Evolutionary conservation across 202 grass and related monocot species (phyloP), one percentile per base, ranked within the genome.

Genomic region (Sporobolus alterniflorus): DNA sequence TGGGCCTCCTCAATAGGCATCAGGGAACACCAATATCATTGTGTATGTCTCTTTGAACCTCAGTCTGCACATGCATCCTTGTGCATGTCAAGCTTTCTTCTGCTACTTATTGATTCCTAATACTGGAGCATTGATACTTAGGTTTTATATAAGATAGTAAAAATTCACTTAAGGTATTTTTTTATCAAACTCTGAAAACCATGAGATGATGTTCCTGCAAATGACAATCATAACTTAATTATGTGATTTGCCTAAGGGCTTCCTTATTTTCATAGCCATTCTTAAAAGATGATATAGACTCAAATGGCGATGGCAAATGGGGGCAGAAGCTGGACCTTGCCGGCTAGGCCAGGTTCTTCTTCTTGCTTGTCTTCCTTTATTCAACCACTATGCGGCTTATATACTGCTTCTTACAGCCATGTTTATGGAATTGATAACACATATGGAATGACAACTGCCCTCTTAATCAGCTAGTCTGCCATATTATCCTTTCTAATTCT

Each of bases 1-100:
- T 55, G 85, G 91, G 75, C 68, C 91, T 49, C 74, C 91, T 69
- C 93, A 98, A 71, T 88, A 99, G 86, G 76, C 91, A 89, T 65
- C 88, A 86, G 60, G 67, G 69, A 96, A 90, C 74, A 87, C 73
- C 73, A 92, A 88, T 69, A 89, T 92, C 73, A 96, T 89, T 49
- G 81, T 96, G 93, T 99, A 96, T 75, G 93, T 91, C 64, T 65
- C 60, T 75, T 64, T 77, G 71, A 79, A 83, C 28, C 33, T 63
- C 25, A 63, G 25, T 61, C 31, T 21, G 12, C 16, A 36, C 52
- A 73, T 72, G 69, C 30, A 67, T 52, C 30, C 61, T 34, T 64
- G 59, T 61, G 46, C 26, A 34, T 43, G 21, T 68, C 46, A 15
- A 44, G 33, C 18, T 75, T 29, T 28, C 73, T 62, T 78, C 22